These are phyloP conservation scores for Cudoniella acicularis DNA, from an alignment of 495 filamentous ascomycete species.

Conservation along the genomic window DNA sequence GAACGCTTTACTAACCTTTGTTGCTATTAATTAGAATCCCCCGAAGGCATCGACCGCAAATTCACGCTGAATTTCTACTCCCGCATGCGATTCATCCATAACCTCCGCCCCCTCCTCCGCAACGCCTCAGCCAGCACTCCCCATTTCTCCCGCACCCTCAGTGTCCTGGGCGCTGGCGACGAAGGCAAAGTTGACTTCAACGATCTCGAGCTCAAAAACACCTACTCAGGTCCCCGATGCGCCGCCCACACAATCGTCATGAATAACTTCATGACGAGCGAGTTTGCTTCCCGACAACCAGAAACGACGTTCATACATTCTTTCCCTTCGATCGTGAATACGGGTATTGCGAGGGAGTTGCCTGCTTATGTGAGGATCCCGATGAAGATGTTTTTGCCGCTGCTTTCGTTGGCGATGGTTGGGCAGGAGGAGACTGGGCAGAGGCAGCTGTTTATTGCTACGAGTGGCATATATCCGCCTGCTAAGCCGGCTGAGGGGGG, in stretches of 20 bases:
- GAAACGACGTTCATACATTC: conserved; percentile 56
- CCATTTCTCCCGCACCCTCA: conserved; percentile 22
- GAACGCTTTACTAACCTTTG: no score
- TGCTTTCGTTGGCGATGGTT: conserved; percentile 29
- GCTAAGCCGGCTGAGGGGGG: conserved; percentile 7
- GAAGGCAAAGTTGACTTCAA: conserved; percentile 12
- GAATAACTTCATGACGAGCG: conserved; percentile 33
- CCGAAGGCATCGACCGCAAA: conserved; percentile 28
- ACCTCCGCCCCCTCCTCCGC: conserved; percentile 27
- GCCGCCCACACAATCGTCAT: conserved; percentile 21
- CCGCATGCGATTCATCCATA: conserved; percentile 28
- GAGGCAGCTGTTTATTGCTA: conserved; percentile 42
- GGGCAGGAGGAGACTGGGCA: conserved; percentile 39
- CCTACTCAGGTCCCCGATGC: conserved; percentile 10
- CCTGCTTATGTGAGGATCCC: conserved; percentile 12
- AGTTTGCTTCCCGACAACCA: conserved; percentile 43
- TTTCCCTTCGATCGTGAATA: conserved; percentile 51
- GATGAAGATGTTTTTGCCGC: conserved; percentile 9
- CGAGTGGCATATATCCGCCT: conserved; percentile 36
- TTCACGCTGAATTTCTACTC: conserved; percentile 31
- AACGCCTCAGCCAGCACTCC: conserved; percentile 15
- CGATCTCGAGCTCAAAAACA: conserved; percentile 19
- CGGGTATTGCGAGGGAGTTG: conserved; percentile 29
- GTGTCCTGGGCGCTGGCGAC: conserved; percentile 18
- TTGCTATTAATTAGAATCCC: no score